phyloP scores from a whole-genome alignment of 148 eudicot species.

The Agrostemma githago region DNA sequence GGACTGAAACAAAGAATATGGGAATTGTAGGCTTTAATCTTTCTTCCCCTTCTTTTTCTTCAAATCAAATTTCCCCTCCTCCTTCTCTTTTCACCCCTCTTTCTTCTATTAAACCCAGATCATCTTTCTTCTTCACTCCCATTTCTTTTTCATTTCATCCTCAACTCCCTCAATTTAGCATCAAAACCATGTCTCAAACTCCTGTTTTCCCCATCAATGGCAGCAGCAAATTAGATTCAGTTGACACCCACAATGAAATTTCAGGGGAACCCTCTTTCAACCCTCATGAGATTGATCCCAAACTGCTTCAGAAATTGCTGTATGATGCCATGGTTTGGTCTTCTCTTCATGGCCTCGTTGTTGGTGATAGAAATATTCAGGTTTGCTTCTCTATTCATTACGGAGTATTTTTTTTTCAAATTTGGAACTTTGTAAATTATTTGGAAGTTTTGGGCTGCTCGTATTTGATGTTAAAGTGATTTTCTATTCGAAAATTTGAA shows the following conservation, averaged over 20 bases:
- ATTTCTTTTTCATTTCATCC: slow-evolving; percentile 4
- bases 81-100: no score
- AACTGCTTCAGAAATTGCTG: slow-evolving; percentile 50
- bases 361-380: slow-evolving; percentile 68
- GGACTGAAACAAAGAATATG: slow-evolving; percentile 19
- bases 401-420: no score
- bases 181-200: slow-evolving; percentile 26
- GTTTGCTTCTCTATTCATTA: slow-evolving; percentile 27
- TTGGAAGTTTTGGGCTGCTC: neutral
- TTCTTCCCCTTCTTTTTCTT: slow-evolving; percentile 18
- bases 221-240: slow-evolving; percentile 23
- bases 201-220: slow-evolving; percentile 23
- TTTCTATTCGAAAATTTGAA: slow-evolving; percentile 2
- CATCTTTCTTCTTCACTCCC: slow-evolving; percentile 6
- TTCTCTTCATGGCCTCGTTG: slow-evolving; percentile 82
- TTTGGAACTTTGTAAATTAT: neutral
- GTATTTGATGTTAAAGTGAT: neutral
- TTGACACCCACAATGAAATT: slow-evolving; percentile 25
- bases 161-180: slow-evolving; percentile 12
- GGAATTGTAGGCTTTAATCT: slow-evolving; percentile 19
- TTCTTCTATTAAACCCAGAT: slow-evolving; percentile 13
- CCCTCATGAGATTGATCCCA: slow-evolving; percentile 49
- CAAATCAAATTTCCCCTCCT: slow-evolving; percentile 8
- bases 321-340: slow-evolving; percentile 82
- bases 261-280: slow-evolving; percentile 32